Evolutionary conservation across 306 rosid genomes (phyloP).

Genomic region (Prunus armeniaca): DNA sequence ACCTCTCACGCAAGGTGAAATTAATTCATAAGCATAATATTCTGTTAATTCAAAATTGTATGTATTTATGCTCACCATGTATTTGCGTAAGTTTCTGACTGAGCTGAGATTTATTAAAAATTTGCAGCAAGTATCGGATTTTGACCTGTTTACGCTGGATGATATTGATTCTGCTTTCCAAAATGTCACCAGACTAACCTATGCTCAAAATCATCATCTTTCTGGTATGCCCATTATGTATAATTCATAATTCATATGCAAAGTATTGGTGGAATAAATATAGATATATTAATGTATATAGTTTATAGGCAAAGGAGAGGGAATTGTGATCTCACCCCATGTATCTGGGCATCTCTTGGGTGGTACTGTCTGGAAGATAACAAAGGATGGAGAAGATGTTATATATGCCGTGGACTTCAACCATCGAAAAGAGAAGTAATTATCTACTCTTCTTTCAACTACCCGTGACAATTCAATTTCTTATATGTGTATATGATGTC

Average conservation of each 20-base stretch:
- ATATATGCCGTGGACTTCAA: constrained; percentile 96
- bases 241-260: background rate
- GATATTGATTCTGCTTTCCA: constrained; percentile 94
- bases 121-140: constrained; percentile 88
- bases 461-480: constrained; percentile 3
- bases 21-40: background rate
- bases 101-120: background rate
- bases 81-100: background rate
- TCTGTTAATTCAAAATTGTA: background rate
- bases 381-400: constrained; percentile 96
- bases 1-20: constrained; percentile 71
- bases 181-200: constrained; percentile 75
- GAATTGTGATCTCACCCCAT: constrained; percentile 91
- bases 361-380: constrained; percentile 91
- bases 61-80: background rate
- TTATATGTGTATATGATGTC: background rate
- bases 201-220: constrained; percentile 93
- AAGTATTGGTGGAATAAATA: background rate
- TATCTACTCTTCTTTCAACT: background rate
- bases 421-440: constrained; percentile 88
- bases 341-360: constrained; percentile 98
- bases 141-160: constrained; percentile 82
- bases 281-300: background rate
- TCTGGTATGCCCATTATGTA: constrained; percentile 43
- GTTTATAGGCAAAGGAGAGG: constrained; percentile 80